Evolutionary conservation across 1,284 basidiomycete genomes (phyloP).

Genomic region (Sphaerobolus stellatus): DNA sequence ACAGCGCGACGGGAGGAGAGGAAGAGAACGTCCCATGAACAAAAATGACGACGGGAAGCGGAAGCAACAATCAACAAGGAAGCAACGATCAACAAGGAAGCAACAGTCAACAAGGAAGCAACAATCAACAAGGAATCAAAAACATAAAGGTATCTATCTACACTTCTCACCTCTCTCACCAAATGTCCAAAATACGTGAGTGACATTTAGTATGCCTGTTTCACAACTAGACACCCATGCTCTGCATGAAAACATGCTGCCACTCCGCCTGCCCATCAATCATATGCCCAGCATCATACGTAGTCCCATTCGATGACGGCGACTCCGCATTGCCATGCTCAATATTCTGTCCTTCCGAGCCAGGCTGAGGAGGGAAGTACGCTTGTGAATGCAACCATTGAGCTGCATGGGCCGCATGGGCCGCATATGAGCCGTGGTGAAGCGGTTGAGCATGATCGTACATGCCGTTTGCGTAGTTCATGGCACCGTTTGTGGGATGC

Average conservation of each 20-base stretch:
- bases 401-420: constrained; percentile 1
- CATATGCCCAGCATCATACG: not conserved
- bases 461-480: too few relatives aligned
- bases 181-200: too few relatives aligned
- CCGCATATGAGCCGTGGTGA: not conserved
- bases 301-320: constrained; percentile 7
- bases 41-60: too few relatives aligned
- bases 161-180: too few relatives aligned
- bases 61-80: too few relatives aligned
- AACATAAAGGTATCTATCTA: too few relatives aligned
- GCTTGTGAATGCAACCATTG: constrained; percentile 11
- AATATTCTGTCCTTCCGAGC: not conserved
- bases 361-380: constrained; percentile 3
- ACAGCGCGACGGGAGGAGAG: too few relatives aligned
- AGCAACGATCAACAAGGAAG: too few relatives aligned
- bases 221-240: constrained; percentile 4
- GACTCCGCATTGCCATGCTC: not conserved
- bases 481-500: not conserved
- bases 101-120: too few relatives aligned
- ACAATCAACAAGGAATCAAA: too few relatives aligned
- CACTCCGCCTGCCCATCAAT: constrained; percentile 8
- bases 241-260: constrained; percentile 5
- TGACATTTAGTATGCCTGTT: too few relatives aligned
- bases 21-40: too few relatives aligned
- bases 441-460: not conserved